These are phyloP conservation scores for Kwoniella newhampshirensis DNA, from an alignment of 768 basidiomycete genomes.

Conservation along the genomic window DNA sequence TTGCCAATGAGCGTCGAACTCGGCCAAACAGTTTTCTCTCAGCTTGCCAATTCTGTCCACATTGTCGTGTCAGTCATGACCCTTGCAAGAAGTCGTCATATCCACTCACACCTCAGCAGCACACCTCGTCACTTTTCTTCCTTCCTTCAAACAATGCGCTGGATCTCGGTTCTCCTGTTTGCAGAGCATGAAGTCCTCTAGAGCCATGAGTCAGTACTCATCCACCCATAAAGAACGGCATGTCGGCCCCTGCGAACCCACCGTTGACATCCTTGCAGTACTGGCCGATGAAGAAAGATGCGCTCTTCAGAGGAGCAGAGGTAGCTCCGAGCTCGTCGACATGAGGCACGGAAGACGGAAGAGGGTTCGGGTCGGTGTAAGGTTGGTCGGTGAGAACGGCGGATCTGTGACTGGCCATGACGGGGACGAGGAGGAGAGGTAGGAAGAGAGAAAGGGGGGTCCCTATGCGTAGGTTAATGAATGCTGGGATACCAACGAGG, in stretches of 20 bases:
- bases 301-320: constrained; percentile 91
- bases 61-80: background rate
- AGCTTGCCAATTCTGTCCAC: constrained; percentile 92
- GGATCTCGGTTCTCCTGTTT: constrained; percentile 88
- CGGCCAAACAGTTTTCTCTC: constrained; percentile 80
- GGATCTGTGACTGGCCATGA: constrained; percentile 22
- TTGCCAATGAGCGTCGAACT: constrained; percentile 89
- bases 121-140: constrained; percentile 90
- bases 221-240: too few species aligned
- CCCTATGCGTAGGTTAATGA: too few species aligned
- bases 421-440: background rate
- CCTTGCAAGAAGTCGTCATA: background rate
- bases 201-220: too few species aligned
- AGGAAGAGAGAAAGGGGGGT: background rate
- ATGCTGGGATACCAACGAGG: too few species aligned
- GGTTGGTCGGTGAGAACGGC: constrained; percentile 46
- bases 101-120: constrained; percentile 79
- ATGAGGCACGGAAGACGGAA: constrained; percentile 61
- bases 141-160: constrained; percentile 91
- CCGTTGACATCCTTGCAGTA: constrained; percentile 97
- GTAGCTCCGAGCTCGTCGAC: constrained; percentile 85
- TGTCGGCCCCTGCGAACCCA: constrained; percentile 54
- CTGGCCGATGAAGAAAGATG: constrained; percentile 93
- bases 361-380: constrained; percentile 53
- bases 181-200: constrained; percentile 97